Evolutionary conservation across 768 basidiomycete genomes (phyloP).

Genomic region (Suillus hirtellus): DNA sequence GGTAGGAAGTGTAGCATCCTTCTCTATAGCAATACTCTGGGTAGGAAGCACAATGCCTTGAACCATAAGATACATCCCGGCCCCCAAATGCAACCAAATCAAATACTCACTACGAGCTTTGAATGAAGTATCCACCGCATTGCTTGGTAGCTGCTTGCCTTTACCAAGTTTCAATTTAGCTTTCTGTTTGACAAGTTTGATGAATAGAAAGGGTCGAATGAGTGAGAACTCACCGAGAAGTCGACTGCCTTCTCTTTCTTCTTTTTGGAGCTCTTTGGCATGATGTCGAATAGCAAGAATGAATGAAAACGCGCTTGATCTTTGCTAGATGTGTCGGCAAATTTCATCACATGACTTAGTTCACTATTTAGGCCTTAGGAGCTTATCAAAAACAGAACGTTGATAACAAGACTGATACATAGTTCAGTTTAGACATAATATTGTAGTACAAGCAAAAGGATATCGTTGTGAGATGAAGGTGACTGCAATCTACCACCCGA

Average conservation of each 20-base stretch:
- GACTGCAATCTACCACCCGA: slow-evolving; percentile 27
- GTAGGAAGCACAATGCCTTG: slow-evolving; percentile 87
- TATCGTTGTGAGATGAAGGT: not conserved
- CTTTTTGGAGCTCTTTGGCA: slow-evolving; percentile 90
- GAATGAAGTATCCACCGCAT: slow-evolving; percentile 95
- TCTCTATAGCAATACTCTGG: slow-evolving; percentile 71
- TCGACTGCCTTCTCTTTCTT: slow-evolving; percentile 86
- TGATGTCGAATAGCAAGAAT: slow-evolving; percentile 20
- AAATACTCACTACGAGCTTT: slow-evolving; percentile 81
- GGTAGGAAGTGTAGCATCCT: slow-evolving; percentile 57
- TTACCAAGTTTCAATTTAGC: slow-evolving; percentile 96
- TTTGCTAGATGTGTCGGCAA: not conserved
- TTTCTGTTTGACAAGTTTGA: slow-evolving; percentile 57
- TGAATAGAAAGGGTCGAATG: slow-evolving; percentile 6
- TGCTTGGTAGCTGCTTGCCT: slow-evolving; percentile 77
- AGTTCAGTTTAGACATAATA: not conserved
- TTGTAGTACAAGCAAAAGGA: not conserved
- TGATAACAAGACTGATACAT: not conserved
- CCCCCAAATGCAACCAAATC: not conserved
- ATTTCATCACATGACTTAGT: slow-evolving; percentile 9
- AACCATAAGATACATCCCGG: not conserved
- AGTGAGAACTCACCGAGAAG: slow-evolving; percentile 60
- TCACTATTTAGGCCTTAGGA: not conserved
- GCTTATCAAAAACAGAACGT: not conserved
- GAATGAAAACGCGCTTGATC: not conserved